Conservation (phyloP, 305 asterid species). For the Fraxinus greggii region DNA sequence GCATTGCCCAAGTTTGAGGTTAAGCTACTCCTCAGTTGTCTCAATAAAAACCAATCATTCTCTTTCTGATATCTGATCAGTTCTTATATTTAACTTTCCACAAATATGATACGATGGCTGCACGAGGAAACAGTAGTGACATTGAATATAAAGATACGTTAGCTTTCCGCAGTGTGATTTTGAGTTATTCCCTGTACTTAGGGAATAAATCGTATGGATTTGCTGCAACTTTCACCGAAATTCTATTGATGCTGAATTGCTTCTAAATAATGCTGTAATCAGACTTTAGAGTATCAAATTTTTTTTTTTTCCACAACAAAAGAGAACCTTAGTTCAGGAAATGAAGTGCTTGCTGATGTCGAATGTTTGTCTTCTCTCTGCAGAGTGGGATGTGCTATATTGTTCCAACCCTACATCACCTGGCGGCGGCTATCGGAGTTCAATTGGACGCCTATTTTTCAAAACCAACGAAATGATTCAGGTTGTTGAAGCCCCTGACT, state of each 20-base stretch:
- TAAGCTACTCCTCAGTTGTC: not conserved
- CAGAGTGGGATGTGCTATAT: slow-evolving; percentile 92
- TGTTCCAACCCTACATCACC: slow-evolving; percentile 94
- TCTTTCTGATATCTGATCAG: not conserved
- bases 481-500: slow-evolving; percentile 81
- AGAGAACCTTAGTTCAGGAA: slow-evolving; percentile 1
- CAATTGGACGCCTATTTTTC: slow-evolving; percentile 73
- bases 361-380: not conserved
- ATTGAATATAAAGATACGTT: not conserved
- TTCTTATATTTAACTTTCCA: not conserved
- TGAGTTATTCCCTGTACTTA: no score
- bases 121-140: not conserved
- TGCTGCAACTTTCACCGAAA: not conserved
- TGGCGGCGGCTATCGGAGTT: slow-evolving; percentile 85
- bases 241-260: not conserved
- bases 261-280: not conserved
- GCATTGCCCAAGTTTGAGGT: not conserved
- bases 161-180: not conserved
- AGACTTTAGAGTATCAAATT: not conserved
- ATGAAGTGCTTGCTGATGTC: not conserved
- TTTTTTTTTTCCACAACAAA: not conserved
- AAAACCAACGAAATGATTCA: slow-evolving; percentile 87
- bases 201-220: no score
- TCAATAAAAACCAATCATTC: not conserved
- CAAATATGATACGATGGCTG: not conserved